A percentile compares a stretch with the other conserved stretches of the same genome.
Evolutionary conservation across 192 early-diverging fungal species (phyloP).

Genomic region (Linderina pennispora): DNA sequence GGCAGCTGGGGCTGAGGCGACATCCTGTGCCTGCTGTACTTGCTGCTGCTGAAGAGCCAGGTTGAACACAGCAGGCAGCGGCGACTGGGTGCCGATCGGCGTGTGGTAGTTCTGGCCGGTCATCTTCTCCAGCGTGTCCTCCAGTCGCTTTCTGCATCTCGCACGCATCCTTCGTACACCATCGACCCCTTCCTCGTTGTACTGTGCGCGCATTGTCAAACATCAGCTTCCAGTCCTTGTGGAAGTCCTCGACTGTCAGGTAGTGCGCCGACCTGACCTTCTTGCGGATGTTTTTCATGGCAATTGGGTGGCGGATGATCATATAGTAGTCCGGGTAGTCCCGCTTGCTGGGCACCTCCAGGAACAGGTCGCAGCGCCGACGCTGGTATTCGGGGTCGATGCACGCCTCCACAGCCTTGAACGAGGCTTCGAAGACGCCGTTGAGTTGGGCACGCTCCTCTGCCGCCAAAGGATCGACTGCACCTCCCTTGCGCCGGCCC

Average conservation of each 20-base stretch:
- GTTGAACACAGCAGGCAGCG: conserved; percentile 6
- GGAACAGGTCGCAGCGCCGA: conserved; percentile 72
- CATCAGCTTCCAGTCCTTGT: conserved; percentile 80
- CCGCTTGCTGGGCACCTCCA: conserved; percentile 61
- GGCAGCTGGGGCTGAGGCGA: background rate
- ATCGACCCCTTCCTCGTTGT: conserved; percentile 87
- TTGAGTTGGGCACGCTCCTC: conserved; percentile 29
- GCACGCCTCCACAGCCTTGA: conserved; percentile 27
- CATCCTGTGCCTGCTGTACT: background rate
- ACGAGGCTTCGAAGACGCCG: conserved; percentile 23
- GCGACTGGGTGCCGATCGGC: conserved; percentile 16
- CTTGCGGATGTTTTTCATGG: conserved; percentile 79
- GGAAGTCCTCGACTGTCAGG: conserved; percentile 56
- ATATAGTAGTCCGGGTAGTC: conserved; percentile 89
- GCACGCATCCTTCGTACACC: conserved; percentile 82
- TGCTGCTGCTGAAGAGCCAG: conserved; percentile 7
- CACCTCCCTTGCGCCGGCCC: conserved; percentile 28
- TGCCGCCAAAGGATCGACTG: conserved; percentile 25
- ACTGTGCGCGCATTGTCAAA: conserved; percentile 87
- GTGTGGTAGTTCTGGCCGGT: conserved; percentile 19
- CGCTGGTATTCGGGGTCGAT: conserved; percentile 22
- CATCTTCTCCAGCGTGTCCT: conserved; percentile 13
- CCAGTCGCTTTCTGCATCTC: conserved; percentile 47
- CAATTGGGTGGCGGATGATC: conserved; percentile 83
- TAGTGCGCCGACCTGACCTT: conserved; percentile 70